Evolutionary conservation across 768 basidiomycete species (phyloP), one percentile per base, ranked within the genome.

Genomic region (Boletus reticuloceps): DNA sequence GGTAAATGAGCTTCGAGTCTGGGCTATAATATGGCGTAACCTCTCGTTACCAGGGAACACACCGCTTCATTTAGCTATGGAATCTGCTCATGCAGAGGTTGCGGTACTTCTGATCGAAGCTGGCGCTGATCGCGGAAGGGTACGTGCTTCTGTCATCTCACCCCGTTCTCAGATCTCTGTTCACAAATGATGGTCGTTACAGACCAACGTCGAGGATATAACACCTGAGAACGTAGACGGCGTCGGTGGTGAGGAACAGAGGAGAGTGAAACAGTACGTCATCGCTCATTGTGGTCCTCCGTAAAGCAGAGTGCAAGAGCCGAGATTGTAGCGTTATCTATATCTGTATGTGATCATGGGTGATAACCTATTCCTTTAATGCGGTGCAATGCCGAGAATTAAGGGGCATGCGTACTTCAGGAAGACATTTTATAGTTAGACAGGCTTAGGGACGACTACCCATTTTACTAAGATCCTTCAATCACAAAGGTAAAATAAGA

Each of bases 41-140:
- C 17, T 54, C 29, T 55, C 47, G 43, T 63, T 62, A 53, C 50
- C 65, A 91, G 95, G 96, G 48, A 97, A 98, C 67, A 98, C 97
- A 2, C 94, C 97, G 3, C 75, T 99, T 37, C 97, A 99, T 78
- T 83, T 99, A 32, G 95, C 96, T 17, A 89, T 99, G 88, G 96
- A 99, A 64, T 94, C 91, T 51, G 96, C 88, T 17, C 91, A 98
- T 67, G 96, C 91, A 14, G 87, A 93, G 67, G 89, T 86, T 16
- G 96, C 96, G 11, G 89, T 94, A 3, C 70, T 89, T 47, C 79
- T 99, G 48, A 96, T 99, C 56, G 92, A 96, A 68, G 95, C 93
- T 44, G 96, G 96, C 19, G 95, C 95, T 9, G 96, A 98, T 77
- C 85, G 96, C 31, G 82, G 82, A 60, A 80, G 91, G 63, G 94